phyloP scores from a whole-genome alignment of 106 monocot genomes.

The Dactylorhiza incarnata region DNA sequence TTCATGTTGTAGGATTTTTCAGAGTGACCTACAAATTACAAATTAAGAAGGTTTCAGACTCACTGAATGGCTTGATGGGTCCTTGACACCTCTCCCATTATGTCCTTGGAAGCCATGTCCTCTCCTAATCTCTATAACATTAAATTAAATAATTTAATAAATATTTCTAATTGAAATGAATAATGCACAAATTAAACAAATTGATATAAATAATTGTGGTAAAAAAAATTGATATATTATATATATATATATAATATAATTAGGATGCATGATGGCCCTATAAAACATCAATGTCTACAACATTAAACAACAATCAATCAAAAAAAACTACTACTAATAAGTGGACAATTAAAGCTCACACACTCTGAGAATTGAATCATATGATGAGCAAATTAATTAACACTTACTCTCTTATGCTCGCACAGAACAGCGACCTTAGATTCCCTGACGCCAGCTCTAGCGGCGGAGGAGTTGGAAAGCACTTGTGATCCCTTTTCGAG shows the following conservation, averaged over 20 bases:
- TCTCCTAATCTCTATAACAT: slow-evolving; percentile 41
- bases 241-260: not conserved
- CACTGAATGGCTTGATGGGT: slow-evolving; percentile 75
- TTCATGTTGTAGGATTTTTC: slow-evolving; percentile 28
- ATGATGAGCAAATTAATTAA: not conserved
- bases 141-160: too few relatives aligned
- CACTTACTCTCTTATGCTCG: slow-evolving; percentile 44
- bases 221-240: too few relatives aligned
- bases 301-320: too few relatives aligned
- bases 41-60: slow-evolving; percentile 13
- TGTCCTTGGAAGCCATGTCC: slow-evolving; percentile 23
- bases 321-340: too few relatives aligned
- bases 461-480: not conserved
- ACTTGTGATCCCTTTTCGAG: not conserved
- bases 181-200: too few relatives aligned
- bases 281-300: too few relatives aligned
- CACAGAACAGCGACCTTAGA: slow-evolving; percentile 21
- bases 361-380: not conserved
- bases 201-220: too few relatives aligned
- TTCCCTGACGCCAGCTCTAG: not conserved
- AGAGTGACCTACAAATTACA: slow-evolving; percentile 40
- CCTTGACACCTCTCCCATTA: slow-evolving; percentile 66
- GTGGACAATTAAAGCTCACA: too few relatives aligned
- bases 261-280: not conserved
- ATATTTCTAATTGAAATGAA: too few relatives aligned